Conservation (phyloP, 176 grass and related monocot genomes). For the Thalia dealbata region DNA sequence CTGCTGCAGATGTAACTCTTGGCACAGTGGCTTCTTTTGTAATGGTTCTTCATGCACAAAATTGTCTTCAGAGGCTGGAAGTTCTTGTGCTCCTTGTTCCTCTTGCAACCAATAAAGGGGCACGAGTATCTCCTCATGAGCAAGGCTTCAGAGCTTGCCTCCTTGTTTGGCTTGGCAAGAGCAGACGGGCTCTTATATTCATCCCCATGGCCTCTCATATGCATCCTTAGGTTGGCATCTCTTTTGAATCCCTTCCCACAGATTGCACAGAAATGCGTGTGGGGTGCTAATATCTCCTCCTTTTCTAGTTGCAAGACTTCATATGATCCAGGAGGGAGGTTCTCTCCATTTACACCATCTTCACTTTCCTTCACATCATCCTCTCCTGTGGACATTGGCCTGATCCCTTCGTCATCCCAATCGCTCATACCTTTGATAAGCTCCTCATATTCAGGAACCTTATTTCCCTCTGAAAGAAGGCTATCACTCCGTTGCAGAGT, state of each 20-base stretch:
- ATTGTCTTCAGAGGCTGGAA: conserved; percentile 75
- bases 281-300: conserved; percentile 73
- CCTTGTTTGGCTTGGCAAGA: conserved; percentile 53
- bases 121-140: conserved; percentile 58
- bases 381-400: conserved; percentile 31
- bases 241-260: conserved; percentile 82
- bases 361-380: conserved; percentile 25
- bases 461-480: neutral
- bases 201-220: conserved; percentile 72
- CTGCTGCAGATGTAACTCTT: conserved; percentile 62
- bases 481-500: conserved; percentile 21
- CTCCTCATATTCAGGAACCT: conserved; percentile 35
- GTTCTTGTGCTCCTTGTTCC: conserved; percentile 66
- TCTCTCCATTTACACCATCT: conserved; percentile 45
- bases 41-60: conserved; percentile 78
- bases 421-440: conserved; percentile 40
- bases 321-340: conserved; percentile 29
- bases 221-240: conserved; percentile 73
- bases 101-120: conserved; percentile 54
- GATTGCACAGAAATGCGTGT: conserved; percentile 65
- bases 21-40: conserved; percentile 68
- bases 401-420: conserved; percentile 12
- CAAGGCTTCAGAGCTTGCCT: conserved; percentile 24
- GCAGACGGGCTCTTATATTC: conserved; percentile 67
- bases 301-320: conserved; percentile 64